Base-by-base conservation (phyloP, 2,329 filamentous ascomycete genomes). In the Periglandula ipomoeae region DNA sequence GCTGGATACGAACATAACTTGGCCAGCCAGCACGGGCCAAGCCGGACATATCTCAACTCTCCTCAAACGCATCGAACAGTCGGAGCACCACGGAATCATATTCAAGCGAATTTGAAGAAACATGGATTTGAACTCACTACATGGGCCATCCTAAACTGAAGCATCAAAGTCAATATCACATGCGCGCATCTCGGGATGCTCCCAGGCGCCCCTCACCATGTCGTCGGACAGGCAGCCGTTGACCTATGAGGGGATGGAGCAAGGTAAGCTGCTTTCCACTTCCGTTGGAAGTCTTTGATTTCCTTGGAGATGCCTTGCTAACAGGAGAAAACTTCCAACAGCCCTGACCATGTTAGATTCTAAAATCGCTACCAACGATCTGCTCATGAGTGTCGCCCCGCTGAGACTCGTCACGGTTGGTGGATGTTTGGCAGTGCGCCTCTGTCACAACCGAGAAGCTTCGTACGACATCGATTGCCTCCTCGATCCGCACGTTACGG, bases 301-400 rank as follows among this genome's bases (percentile, higher is more conserved):
- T n/a, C 19, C 42, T 30, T 15, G n/a, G 19, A 15, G 13, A 19
- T 15, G 5, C n/a, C 2, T 27, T 37, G 22, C 37, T 35, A 23
- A 39, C 42, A 32, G 26, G 17, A 20, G 42, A 3, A 2, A 34
- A 4, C 7, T 23, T 20, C 39, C 17, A 22, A 37, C 24, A 60
- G 57, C 52, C 17, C 50, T 61, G 20, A 34, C 45, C 17, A 52
- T 55, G 10, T 53, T 61, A 9, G 55, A 61, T 30, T 44, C 44
- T 13, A 50, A 56, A n/a, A 54, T 61, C 17, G 54, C 53, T 11
- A 50, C 51, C 37, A 58, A 53, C 17, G 55, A 59, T 23, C 49
- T 59, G 19, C 52, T 61, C 24, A 58, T 57, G 54, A 57, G 56
- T 35, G 47, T 62, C 13, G 58, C 58, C 6, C 60, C 59, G 8